Base-by-base conservation (phyloP, 2,329 filamentous ascomycete species). In the Nemania abortiva region DNA sequence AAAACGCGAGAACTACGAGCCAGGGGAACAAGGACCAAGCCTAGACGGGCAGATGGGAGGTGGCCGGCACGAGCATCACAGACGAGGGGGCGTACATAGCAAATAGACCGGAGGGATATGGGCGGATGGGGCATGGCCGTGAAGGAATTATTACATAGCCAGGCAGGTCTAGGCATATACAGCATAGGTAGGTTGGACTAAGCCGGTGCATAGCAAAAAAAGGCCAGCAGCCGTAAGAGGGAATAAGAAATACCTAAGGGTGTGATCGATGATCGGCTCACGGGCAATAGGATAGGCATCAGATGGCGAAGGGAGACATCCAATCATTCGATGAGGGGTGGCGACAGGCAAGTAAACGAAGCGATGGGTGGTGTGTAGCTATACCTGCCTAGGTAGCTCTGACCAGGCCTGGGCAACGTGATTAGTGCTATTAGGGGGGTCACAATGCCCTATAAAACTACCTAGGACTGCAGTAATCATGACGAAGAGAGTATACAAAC, bases 141-240 rank as follows among this genome's bases (percentile, higher is more conserved):
- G 70, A 70, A 71, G 65, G 69, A 70, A 65, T 65, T 63, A 63
- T 66, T 68, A 68, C 68, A 70, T 60, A 61, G 68, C 67, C 22
- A 22, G 68, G 68, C 22, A 22, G 72, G 70, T 68, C 72, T 70
- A 68, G 71, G 73, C 74, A 74, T 65, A 73, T 70, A 73, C 3
- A 15, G 42, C 31, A 47, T 47, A 47, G 42, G 7, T 20, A 27
- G 11, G 47, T 3, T 47, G 6, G 42, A n/a, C 15, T 47, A 18
- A 6, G n/a, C n/a, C 13, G 15, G n/a, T 3, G 39, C 13, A 70
- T 61, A 69, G 27, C 31, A 56, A 50, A 49, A 56, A 45, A n/a
- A n/a, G n/a, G 63, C 54, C 37, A 54, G 60, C 65, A 52, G 60
- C 55, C 39, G 29, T 61, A 31, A 45, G 60, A 29, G 65, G 55